Evolutionary conservation across 768 basidiomycete species (phyloP), one percentile per base, ranked within the genome.

Genomic region (Chalciporus sphaerocephalus): DNA sequence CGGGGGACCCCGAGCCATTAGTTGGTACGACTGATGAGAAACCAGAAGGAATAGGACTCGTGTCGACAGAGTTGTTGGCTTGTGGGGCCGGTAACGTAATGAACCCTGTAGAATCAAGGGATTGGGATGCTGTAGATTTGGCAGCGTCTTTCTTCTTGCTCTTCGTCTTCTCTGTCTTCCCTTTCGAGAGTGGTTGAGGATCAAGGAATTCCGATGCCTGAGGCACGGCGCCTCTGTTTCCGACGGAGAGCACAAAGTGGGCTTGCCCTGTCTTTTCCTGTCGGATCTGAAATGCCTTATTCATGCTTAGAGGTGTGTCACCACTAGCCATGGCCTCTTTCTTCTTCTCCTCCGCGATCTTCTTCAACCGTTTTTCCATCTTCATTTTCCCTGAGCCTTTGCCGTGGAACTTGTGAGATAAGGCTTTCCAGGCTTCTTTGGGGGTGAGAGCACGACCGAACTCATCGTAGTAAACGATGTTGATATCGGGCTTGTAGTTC

Each of bases 361-460:
- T 93, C 79, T 94, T 93, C 53, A 97, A 60, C 50, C 92, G 78
- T 66, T 97, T 97, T 74, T 97, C 95, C 18, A 87, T 93, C 78
- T 98, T 98, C 81, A 88, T 90, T 72, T 86, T 89, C 10, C 96
- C 96, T 1, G 89, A 90, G 2, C 92, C 92, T 67, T 98, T 97
- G 27, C 96, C 96, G 56, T 99, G 96, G 81, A 99, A 98, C 62
- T 91, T 89, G 65, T 99, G 96, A 35, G 90, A 93, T 34, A 99
- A 72, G 15, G 92, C 91, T 70, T 97, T 97, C 94, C 95, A 98
- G 5, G 95, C 94, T 71, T 99, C 96, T 74, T 97, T 97, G 16
- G 85, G 85, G 18, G 89, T 90, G 63, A 93, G 69, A 47, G 76
- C 62, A 30, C 96, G 78, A 38, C 96, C 96, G 62, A 92, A 91